Conservation (phyloP, 2,329 filamentous ascomycete species). For the Ampelomyces quisqualis region DNA sequence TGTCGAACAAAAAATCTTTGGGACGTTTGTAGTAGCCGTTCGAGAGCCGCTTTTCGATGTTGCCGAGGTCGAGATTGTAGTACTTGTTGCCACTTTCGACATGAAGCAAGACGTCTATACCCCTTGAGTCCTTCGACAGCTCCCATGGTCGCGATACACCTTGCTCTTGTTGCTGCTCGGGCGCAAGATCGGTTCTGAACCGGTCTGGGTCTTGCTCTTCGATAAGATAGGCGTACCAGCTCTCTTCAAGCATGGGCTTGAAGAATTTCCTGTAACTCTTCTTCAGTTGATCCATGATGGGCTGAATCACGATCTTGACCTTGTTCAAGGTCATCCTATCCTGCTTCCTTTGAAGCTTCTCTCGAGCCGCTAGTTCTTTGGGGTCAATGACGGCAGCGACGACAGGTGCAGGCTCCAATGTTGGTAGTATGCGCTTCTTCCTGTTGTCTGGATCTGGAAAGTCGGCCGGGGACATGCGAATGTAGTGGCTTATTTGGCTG, state of each 20-base stretch:
- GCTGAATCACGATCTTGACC: slow-evolving; percentile 85
- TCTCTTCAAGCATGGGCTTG: slow-evolving; percentile 69
- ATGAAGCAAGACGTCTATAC: slow-evolving; percentile 73
- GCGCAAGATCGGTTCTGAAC: slow-evolving; percentile 60
- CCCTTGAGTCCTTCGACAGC: slow-evolving; percentile 75
- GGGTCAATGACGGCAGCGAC: slow-evolving; percentile 53
- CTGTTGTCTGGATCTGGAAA: slow-evolving; percentile 86
- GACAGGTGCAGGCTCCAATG: slow-evolving; percentile 71
- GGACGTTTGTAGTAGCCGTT: slow-evolving; percentile 95
- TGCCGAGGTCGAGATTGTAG: slow-evolving; percentile 90
- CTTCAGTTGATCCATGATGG: slow-evolving; percentile 97
- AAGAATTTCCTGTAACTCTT: slow-evolving; percentile 86
- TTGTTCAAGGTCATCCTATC: slow-evolving; percentile 83
- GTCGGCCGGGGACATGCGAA: slow-evolving; percentile 75
- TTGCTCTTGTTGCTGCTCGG: slow-evolving; percentile 57
- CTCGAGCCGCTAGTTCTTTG: slow-evolving; percentile 70
- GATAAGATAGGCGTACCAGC: slow-evolving; percentile 76
- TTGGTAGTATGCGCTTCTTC: slow-evolving; percentile 80
- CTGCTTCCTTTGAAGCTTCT: slow-evolving; percentile 74
- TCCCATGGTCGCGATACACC: slow-evolving; percentile 70
- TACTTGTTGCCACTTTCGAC: slow-evolving; percentile 78
- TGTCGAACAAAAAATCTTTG: slow-evolving; percentile 84
- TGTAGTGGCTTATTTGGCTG: slow-evolving; percentile 68
- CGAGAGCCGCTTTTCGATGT: slow-evolving; percentile 92
- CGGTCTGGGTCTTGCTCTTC: slow-evolving; percentile 75